Evolutionary conservation across 345 rosid genomes (phyloP).

Genomic region (Luvunga scandens): DNA sequence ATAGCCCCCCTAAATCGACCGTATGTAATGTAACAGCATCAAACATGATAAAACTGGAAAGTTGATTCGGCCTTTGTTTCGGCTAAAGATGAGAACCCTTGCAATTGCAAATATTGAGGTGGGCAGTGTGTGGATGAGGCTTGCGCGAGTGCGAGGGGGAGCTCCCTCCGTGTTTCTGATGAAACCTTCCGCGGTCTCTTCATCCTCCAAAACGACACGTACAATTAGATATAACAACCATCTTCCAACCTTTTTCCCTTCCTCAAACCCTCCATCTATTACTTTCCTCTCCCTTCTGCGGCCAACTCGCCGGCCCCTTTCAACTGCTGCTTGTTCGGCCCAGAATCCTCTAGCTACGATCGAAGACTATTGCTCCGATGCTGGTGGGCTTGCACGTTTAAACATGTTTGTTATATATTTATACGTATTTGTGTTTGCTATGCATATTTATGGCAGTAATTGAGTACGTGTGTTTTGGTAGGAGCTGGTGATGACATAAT

Average conservation of each 20-base stretch:
- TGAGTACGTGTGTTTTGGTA: neutral
- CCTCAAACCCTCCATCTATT: neutral
- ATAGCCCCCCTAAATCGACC: neutral
- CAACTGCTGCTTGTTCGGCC: slow-evolving; percentile 23
- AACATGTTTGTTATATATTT: neutral
- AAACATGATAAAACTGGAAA: neutral
- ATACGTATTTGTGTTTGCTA: neutral
- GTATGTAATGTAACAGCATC: too few species aligned
- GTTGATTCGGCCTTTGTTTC: too few species aligned
- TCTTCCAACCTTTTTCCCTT: slow-evolving; percentile 12
- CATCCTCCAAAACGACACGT: neutral
- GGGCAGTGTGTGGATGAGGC: slow-evolving; percentile 46
- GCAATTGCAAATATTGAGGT: slow-evolving; percentile 26
- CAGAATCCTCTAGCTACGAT: slow-evolving; percentile 8
- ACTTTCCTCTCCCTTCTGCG: slow-evolving; percentile 18
- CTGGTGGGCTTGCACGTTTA: neutral
- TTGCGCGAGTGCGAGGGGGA: slow-evolving; percentile 18
- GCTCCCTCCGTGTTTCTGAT: slow-evolving; percentile 11
- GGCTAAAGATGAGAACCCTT: neutral
- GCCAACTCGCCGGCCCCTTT: slow-evolving; percentile 23
- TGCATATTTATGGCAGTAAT: neutral
- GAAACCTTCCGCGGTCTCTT: slow-evolving; percentile 13
- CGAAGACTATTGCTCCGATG: slow-evolving; percentile 13
- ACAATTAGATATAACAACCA: neutral
- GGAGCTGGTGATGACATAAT: slow-evolving; percentile 16